Conservation (phyloP, 306 rosid species). For the Hippophae gyantsensis region DNA sequence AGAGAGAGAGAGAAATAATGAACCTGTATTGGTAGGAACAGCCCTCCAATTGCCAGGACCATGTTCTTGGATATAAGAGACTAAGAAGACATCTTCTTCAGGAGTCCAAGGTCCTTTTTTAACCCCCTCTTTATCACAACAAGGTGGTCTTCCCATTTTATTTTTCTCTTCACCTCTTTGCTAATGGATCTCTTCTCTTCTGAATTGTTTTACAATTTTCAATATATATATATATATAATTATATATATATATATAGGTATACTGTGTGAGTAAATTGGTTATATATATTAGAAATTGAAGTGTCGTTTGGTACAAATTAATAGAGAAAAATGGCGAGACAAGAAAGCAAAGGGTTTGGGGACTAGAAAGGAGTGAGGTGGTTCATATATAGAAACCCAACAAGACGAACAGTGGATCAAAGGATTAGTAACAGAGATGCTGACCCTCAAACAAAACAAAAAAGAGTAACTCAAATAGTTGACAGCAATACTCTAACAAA, state of each 20-base stretch:
- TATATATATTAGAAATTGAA: too few relatives aligned
- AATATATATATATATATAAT: too few relatives aligned
- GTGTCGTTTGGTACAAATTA: too few relatives aligned
- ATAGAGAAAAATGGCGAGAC: too few relatives aligned
- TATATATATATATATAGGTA: too few relatives aligned
- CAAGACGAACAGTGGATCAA: too few relatives aligned
- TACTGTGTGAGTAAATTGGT: too few relatives aligned
- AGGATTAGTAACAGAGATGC: too few relatives aligned
- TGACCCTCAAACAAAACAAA: neutral
- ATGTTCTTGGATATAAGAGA: constrained; percentile 80
- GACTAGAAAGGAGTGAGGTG: neutral
- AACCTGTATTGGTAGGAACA: constrained; percentile 83
- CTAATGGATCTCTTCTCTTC: neutral
- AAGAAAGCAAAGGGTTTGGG: neutral
- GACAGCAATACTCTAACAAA: constrained; percentile 23
- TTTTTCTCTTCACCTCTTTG: constrained; percentile 11
- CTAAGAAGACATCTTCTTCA: constrained; percentile 81
- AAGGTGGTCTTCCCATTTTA: constrained; percentile 84
- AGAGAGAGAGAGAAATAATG: neutral
- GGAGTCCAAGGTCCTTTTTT: constrained; percentile 99
- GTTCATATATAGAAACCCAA: neutral
- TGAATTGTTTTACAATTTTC: neutral
- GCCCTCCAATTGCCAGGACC: constrained; percentile 97
- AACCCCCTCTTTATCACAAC: constrained; percentile 93
- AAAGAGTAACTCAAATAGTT: constrained; percentile 35